Evolutionary conservation across 2,329 filamentous ascomycete genomes (phyloP).

Genomic region (Fusarium mangiferae): DNA sequence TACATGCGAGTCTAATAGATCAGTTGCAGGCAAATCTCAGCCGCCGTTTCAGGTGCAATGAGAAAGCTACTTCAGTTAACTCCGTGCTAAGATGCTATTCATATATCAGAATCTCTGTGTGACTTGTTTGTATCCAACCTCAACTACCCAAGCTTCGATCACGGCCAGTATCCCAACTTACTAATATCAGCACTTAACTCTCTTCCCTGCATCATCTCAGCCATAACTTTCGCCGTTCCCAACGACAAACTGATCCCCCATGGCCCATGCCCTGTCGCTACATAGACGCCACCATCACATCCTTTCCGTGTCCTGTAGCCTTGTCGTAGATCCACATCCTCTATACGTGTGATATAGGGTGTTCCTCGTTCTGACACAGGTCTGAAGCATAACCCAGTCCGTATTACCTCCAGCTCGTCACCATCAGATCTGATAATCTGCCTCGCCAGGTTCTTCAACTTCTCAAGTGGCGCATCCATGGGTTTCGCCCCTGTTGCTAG

Average conservation of each 20-base stretch:
- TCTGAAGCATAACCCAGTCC: conserved; percentile 77
- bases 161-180: conserved; percentile 31
- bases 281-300: conserved; percentile 71
- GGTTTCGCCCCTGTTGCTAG: conserved; percentile 37
- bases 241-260: conserved; percentile 76
- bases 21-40: background rate
- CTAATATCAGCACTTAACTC: conserved; percentile 67
- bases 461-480: conserved; percentile 52
- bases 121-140: background rate
- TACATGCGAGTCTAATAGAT: background rate
- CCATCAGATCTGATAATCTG: conserved; percentile 58
- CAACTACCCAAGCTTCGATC: background rate
- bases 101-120: background rate
- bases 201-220: conserved; percentile 73
- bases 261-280: conserved; percentile 78
- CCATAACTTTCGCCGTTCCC: conserved; percentile 76
- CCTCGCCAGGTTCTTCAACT: conserved; percentile 60
- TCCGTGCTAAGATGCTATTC: background rate
- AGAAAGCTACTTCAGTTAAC: background rate
- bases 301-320: conserved; percentile 54
- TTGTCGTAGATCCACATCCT: conserved; percentile 64
- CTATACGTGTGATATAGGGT: conserved; percentile 70
- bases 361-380: conserved; percentile 72
- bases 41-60: background rate
- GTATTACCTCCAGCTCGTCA: conserved; percentile 67